Base-by-base conservation (phyloP, 352 stramenopile genomes). In the Plasmopara viticola region DNA sequence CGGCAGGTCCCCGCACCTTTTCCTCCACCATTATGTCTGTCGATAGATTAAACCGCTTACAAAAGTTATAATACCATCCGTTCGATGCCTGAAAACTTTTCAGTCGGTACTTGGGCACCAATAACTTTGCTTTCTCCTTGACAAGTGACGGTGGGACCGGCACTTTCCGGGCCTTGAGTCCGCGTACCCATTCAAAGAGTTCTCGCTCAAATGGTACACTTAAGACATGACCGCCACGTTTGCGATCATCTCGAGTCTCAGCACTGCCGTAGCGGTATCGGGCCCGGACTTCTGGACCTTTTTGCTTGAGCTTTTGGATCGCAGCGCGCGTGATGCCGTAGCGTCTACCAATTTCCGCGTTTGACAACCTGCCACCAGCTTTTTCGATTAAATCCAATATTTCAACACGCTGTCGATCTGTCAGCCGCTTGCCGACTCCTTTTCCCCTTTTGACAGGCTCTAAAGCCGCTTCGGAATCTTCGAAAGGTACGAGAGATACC, bases 61-160 rank as follows among this genome's bases (percentile, higher is more conserved):
- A 73, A 30, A 80, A 80, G 48, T 72, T 74, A 56, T 77, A 77
- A 50, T 80, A 80, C 67, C 70, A 80, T 44, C 70, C 70, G 33
- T 74, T 77, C 5, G 70, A 80, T 33, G 70, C 70, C 38, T 72
- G 64, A 31, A 80, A 80, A 43, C 49, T 56, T 10, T 62, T 62
- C 6, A 78, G 49, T 5, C 41, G 48, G 56, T 78, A 74, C 56
- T 77, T 77, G 28, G 67, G 70, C 53, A 77, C 63, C 45, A 80
- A 46, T 25, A 74, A 51, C 49, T 70, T 72, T 10, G 70, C 70
- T 38, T 80, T 80, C 48, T 80, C 70, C 56, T 74, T 74, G 31
- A 80, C 64, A 43, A 74, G 65, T 7, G 70, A 75, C 31, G 70
- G 68, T 31, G 64, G 66, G 12, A 80, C 70, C 8, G 61, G 58